These are phyloP conservation scores for Teunomyces gatunensis DNA, from an alignment of 805 yeast species.

Conservation along the genomic window DNA sequence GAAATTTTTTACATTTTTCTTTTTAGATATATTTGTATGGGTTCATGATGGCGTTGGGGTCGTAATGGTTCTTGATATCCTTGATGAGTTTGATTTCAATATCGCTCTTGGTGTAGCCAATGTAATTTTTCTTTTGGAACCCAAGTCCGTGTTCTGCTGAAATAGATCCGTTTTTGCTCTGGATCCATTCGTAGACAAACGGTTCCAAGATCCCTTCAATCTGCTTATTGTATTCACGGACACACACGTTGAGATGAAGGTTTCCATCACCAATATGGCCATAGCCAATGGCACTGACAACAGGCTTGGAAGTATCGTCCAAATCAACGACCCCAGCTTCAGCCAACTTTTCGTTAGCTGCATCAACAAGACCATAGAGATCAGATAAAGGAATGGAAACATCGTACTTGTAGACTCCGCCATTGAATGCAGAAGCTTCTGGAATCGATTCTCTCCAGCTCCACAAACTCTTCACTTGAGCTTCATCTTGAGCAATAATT, in stretches of 20 bases:
- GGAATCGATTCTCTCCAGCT: slow-evolving; percentile 93
- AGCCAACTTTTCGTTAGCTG: slow-evolving; percentile 58
- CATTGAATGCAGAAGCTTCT: slow-evolving; percentile 79
- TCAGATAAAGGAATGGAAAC: slow-evolving; percentile 85
- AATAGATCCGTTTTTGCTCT: slow-evolving; percentile 73
- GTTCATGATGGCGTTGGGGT: slow-evolving; percentile 88
- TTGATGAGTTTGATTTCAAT: slow-evolving; percentile 73
- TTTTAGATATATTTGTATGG: slow-evolving; percentile 85
- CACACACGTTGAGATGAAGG: slow-evolving; percentile 89
- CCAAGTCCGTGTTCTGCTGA: slow-evolving; percentile 98
- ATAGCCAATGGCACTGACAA: slow-evolving; percentile 86
- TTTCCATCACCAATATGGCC: slow-evolving; percentile 99
- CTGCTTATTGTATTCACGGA: slow-evolving; percentile 72
- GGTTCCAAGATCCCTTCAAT: slow-evolving; percentile 88
- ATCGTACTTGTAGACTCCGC: slow-evolving; percentile 97
- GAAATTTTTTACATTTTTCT: neutral
- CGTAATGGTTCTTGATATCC: slow-evolving; percentile 74
- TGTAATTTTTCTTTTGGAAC: slow-evolving; percentile 89
- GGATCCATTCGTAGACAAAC: slow-evolving; percentile 89
- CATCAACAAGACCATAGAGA: slow-evolving; percentile 80
- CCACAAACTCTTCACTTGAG: slow-evolving; percentile 84
- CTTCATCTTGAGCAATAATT: slow-evolving; percentile 91
- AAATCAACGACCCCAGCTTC: slow-evolving; percentile 57
- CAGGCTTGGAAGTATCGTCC: slow-evolving; percentile 68
- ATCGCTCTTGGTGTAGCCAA: slow-evolving; percentile 78